Evolutionary conservation across 2,329 filamentous ascomycete genomes (phyloP).

Genomic region (Aspergillus candidus): DNA sequence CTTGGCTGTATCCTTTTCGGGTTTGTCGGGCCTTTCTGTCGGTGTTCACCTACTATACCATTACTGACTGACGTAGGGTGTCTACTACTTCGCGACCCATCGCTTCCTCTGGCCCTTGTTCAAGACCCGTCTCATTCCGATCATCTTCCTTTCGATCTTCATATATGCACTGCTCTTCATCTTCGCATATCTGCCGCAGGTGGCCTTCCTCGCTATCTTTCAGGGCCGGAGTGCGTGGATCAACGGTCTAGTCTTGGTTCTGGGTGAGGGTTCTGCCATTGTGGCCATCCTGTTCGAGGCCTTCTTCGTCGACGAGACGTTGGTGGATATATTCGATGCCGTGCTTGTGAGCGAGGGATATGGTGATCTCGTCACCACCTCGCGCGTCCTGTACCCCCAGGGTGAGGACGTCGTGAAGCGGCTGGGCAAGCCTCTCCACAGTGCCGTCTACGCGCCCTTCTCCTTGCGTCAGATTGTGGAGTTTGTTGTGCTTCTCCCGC

Average conservation of each 20-base stretch:
- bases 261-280: conserved; percentile 60
- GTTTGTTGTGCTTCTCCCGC: conserved; percentile 68
- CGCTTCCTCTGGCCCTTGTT: conserved; percentile 80
- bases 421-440: conserved; percentile 72
- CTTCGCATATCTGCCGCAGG: conserved; percentile 83
- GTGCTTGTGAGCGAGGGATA: conserved; percentile 70
- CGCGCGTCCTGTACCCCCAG: conserved; percentile 61
- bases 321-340: conserved; percentile 79
- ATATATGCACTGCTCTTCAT: conserved; percentile 83
- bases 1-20: conserved; percentile 45
- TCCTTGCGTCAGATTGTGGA: conserved; percentile 86
- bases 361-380: conserved; percentile 60
- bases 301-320: conserved; percentile 72
- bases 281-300: conserved; percentile 67
- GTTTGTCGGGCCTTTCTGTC: conserved; percentile 25
- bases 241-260: conserved; percentile 76
- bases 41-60: conserved; percentile 1
- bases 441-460: conserved; percentile 79
- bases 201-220: conserved; percentile 82
- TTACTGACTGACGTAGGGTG: conserved; percentile 48
- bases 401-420: conserved; percentile 68
- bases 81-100: conserved; percentile 73
- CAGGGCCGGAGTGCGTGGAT: conserved; percentile 83
- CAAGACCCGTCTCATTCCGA: conserved; percentile 67
- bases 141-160: conserved; percentile 73